Evolutionary conservation across 176 grass and related monocot species (phyloP).

Genomic region (Eragrostis curvula): DNA sequence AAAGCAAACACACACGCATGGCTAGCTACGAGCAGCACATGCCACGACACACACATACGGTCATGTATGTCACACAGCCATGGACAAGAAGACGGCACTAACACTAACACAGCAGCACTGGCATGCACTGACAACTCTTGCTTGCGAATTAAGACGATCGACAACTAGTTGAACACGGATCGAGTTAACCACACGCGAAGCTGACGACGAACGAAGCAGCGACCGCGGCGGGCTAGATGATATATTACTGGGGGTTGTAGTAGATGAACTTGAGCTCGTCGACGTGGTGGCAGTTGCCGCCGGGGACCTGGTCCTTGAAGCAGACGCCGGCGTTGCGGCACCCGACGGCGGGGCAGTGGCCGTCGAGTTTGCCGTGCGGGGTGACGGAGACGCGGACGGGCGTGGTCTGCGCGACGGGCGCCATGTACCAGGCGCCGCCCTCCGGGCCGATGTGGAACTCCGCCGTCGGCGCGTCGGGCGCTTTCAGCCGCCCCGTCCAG

Average conservation of each 20-base stretch:
- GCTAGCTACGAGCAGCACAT: too few relatives aligned
- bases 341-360: background rate
- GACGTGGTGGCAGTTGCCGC: conserved; percentile 40
- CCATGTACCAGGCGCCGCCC: conserved; percentile 50
- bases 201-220: background rate
- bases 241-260: conserved; percentile 4
- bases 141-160: too few relatives aligned
- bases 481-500: conserved; percentile 37
- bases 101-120: too few relatives aligned
- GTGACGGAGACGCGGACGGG: background rate
- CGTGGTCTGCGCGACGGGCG: background rate
- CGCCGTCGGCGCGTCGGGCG: background rate
- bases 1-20: too few relatives aligned
- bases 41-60: too few relatives aligned
- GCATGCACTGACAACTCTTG: too few relatives aligned
- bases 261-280: conserved; percentile 60
- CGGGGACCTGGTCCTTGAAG: conserved; percentile 22
- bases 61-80: too few relatives aligned
- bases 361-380: conserved; percentile 13
- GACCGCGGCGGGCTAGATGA: background rate
- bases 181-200: background rate
- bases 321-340: conserved; percentile 1
- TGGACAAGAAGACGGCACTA: too few relatives aligned
- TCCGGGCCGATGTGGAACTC: conserved; percentile 51
- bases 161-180: too few relatives aligned